A percentile compares a stretch with the other conserved stretches of the same genome.
These are phyloP conservation scores for Ophioceras dolichostomum DNA, from an alignment of 2,329 filamentous ascomycete species.

Conservation along the genomic window DNA sequence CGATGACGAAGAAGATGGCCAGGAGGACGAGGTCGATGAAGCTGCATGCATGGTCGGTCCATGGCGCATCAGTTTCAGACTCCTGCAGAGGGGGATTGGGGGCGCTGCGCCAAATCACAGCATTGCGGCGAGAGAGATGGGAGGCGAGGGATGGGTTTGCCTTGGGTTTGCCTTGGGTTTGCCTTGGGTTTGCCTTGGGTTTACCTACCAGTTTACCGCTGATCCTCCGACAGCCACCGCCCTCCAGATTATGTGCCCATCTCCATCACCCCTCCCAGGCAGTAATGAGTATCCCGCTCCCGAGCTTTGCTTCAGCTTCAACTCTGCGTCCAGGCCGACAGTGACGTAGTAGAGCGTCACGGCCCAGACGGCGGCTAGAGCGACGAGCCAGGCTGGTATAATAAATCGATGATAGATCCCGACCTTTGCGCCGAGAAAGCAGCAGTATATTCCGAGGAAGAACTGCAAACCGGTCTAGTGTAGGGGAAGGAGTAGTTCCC, in stretches of 20 bases:
- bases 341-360: slow-evolving; percentile 8
- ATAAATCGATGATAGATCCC: slow-evolving; percentile 6
- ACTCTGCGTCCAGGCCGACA: slow-evolving; percentile 2
- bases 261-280: not conserved
- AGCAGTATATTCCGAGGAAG: slow-evolving; percentile 9
- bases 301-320: slow-evolving; percentile 1
- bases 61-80: not conserved
- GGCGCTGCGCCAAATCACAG: too few species aligned
- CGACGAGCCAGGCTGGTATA: slow-evolving; percentile 5
- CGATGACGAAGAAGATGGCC: slow-evolving; percentile 8
- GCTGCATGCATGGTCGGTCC: slow-evolving; percentile 3
- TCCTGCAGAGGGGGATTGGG: too few species aligned
- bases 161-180: too few species aligned
- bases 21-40: slow-evolving; percentile 13
- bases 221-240: slow-evolving; percentile 9
- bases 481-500: not conserved
- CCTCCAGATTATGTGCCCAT: slow-evolving; percentile 6
- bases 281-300: slow-evolving; percentile 1
- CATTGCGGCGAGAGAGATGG: not conserved
- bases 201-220: slow-evolving; percentile 7
- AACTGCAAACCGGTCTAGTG: slow-evolving; percentile 9
- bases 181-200: too few species aligned
- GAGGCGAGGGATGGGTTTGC: not conserved
- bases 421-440: slow-evolving; percentile 4
- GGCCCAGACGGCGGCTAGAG: slow-evolving; percentile 9